Conservation (phyloP, 106 monocot genomes). For the Cymbidium sinense region DNA sequence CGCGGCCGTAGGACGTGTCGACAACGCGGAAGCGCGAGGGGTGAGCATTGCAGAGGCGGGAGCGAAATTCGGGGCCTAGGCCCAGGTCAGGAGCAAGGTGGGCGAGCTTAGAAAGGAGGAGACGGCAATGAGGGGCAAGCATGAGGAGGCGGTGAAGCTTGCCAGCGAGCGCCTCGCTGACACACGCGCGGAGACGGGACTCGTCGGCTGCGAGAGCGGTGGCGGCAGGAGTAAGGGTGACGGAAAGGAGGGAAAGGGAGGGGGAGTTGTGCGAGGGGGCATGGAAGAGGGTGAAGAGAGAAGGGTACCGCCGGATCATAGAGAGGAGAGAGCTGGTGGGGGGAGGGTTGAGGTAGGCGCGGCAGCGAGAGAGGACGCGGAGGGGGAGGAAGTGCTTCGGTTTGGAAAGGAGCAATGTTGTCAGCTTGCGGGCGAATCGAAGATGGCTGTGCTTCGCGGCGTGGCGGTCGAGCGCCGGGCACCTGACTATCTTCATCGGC, state of each 20-base stretch:
- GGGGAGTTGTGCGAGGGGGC: constrained; percentile 22
- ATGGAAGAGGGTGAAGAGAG: constrained; percentile 70
- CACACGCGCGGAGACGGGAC: constrained; percentile 17
- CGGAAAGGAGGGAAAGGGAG: constrained; percentile 28
- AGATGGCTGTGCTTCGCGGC: constrained; percentile 60
- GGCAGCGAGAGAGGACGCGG: constrained; percentile 73
- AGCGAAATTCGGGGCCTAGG: constrained; percentile 61
- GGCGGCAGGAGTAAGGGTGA: constrained; percentile 63
- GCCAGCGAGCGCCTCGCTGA: constrained; percentile 33
- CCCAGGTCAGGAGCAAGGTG: constrained; percentile 89
- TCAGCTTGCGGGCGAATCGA: constrained; percentile 78
- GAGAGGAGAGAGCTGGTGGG: constrained; percentile 50
- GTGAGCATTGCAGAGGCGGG: constrained; percentile 51
- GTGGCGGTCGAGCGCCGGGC: constrained; percentile 60
- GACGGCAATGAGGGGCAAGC: constrained; percentile 36
- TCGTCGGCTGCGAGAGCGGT: constrained; percentile 34
- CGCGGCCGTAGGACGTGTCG: constrained; percentile 65
- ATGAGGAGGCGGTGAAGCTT: constrained; percentile 79
- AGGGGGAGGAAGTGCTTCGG: constrained; percentile 87
- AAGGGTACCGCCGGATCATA: constrained; percentile 78
- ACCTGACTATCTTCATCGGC: constrained; percentile 39
- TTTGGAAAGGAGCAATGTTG: constrained; percentile 85
- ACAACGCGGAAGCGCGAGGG: constrained; percentile 56
- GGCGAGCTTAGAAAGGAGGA: constrained; percentile 71
- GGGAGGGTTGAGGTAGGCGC: constrained; percentile 51